These are phyloP conservation scores for Wakefieldia striispora DNA, from an alignment of 768 basidiomycete species.

Conservation along the genomic window DNA sequence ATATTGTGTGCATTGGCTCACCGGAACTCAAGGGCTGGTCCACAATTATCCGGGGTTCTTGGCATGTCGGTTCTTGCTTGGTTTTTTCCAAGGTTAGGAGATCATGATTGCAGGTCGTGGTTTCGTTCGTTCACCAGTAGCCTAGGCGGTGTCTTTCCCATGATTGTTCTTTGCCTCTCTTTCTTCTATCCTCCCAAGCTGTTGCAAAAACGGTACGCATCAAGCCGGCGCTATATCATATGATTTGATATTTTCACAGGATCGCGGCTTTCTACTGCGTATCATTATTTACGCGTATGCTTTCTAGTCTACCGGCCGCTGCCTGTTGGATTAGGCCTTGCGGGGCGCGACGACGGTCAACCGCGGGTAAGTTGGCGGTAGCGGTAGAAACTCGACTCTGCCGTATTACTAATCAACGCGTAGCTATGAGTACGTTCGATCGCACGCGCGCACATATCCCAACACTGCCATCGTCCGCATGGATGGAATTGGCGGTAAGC, in stretches of 20 bases:
- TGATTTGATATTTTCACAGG: conserved; percentile 18
- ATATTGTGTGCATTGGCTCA: neutral
- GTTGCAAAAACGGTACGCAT: conserved; percentile 20
- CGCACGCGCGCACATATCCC: too few relatives aligned
- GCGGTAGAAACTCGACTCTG: too few relatives aligned
- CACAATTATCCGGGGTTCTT: conserved; percentile 52
- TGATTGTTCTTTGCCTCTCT: conserved; percentile 55
- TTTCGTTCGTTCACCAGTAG: neutral
- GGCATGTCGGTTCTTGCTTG: conserved; percentile 46
- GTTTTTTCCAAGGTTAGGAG: conserved; percentile 55
- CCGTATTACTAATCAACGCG: too few relatives aligned
- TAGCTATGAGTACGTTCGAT: too few relatives aligned
- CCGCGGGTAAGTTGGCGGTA: too few relatives aligned
- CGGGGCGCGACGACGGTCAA: too few relatives aligned
- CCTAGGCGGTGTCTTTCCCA: conserved; percentile 55
- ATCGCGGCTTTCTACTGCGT: conserved; percentile 38
- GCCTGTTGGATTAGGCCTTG: too few relatives aligned
- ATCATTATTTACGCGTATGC: conserved; percentile 52
- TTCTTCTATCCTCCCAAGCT: conserved; percentile 39
- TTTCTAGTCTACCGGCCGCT: conserved; percentile 61
- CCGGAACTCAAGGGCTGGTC: conserved; percentile 38
- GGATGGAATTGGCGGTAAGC: conserved; percentile 46
- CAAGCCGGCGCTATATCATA: neutral
- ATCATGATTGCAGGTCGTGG: too few relatives aligned
- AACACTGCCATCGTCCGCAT: conserved; percentile 52